Evolutionary conservation across 73 alveolate genomes (phyloP).

Genomic region (Stentor coeruleus): DNA sequence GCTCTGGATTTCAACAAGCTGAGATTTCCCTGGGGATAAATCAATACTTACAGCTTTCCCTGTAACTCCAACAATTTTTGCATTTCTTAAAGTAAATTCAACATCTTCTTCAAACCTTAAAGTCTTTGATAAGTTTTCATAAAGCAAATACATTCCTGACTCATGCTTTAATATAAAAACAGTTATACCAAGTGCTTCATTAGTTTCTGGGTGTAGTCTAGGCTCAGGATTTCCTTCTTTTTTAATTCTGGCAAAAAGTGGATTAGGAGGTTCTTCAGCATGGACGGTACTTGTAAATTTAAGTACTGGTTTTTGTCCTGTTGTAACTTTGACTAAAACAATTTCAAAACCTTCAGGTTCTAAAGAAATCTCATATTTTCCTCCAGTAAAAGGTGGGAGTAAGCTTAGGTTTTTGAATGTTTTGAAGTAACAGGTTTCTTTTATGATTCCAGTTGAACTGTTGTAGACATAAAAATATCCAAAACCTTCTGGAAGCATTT

Average conservation of each 20-base stretch:
- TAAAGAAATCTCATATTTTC: neutral
- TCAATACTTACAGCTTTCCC: neutral
- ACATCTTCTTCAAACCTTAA: neutral
- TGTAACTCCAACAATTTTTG: neutral
- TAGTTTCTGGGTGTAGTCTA: neutral
- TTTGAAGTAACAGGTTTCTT: neutral
- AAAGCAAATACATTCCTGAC: neutral
- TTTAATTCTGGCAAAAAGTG: neutral
- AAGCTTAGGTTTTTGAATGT: constrained; percentile 10
- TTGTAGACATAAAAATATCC: constrained; percentile 5
- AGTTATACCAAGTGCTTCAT: neutral
- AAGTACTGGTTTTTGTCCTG: neutral
- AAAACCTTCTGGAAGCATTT: constrained; percentile 41
- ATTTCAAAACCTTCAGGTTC: neutral
- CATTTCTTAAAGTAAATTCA: neutral
- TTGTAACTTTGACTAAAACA: neutral
- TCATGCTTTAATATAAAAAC: neutral
- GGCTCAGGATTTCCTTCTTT: neutral
- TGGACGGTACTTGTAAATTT: neutral
- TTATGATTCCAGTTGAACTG: neutral
- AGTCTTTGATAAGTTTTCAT: neutral
- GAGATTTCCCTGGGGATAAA: neutral
- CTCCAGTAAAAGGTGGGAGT: constrained; percentile 20
- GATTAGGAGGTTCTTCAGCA: neutral
- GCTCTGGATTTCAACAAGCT: neutral